phyloP scores from a whole-genome alignment of 306 rosid species.

The Quercus ilex region DNA sequence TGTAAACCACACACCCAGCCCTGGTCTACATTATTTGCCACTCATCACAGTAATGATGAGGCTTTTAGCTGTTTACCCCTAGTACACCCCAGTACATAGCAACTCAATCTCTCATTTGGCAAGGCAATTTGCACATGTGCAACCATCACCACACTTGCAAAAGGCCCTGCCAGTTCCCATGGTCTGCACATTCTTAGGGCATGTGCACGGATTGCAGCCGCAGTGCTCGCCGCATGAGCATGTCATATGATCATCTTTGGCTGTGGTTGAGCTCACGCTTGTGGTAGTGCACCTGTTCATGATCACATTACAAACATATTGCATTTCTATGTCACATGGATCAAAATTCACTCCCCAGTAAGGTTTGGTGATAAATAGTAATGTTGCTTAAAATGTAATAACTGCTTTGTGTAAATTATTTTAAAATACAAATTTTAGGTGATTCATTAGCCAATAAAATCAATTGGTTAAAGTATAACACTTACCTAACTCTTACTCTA shows the following conservation, averaged over 20 bases:
- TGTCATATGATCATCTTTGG: conserved; percentile 27
- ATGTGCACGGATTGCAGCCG: conserved; percentile 73
- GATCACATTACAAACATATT: neutral
- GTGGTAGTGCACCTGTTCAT: conserved; percentile 12
- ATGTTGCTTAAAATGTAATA: neutral
- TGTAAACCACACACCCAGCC: too few species aligned
- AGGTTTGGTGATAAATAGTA: neutral
- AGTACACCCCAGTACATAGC: neutral
- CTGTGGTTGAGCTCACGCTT: neutral
- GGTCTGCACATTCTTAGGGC: conserved; percentile 27
- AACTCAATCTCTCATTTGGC: conserved; percentile 1
- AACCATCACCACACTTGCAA: conserved; percentile 47
- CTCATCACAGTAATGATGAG: neutral
- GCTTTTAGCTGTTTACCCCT: neutral
- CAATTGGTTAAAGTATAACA: too few species aligned
- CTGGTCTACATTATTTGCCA: neutral
- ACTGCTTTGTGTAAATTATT: too few species aligned
- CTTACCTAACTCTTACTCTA: too few species aligned
- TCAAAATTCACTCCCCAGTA: neutral
- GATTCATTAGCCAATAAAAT: too few species aligned
- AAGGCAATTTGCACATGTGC: conserved; percentile 51
- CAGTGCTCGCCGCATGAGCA: conserved; percentile 87
- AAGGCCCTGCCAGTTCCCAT: conserved; percentile 39
- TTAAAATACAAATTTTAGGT: too few species aligned
- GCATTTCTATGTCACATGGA: neutral